A percentile compares a stretch with the other conserved stretches of the same genome.
These are phyloP conservation scores for Lipomyces mesembrius DNA, from an alignment of 805 yeast species.

Conservation along the genomic window DNA sequence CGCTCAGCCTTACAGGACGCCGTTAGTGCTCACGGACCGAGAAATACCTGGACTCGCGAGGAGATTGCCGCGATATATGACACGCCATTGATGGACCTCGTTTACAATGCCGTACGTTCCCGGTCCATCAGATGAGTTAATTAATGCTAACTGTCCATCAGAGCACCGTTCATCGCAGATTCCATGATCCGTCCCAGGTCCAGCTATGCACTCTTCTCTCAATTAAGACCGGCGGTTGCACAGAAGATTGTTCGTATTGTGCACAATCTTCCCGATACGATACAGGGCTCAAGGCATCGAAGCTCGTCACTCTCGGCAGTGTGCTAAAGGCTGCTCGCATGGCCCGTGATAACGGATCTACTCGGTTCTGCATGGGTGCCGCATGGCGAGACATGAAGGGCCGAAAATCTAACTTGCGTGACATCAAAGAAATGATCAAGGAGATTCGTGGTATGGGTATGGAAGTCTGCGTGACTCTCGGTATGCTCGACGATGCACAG, in stretches of 20 bases:
- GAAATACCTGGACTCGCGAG: constrained; percentile 60
- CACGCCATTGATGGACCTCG: constrained; percentile 67
- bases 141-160: neutral
- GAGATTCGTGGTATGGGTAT: constrained; percentile 66
- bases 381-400: constrained; percentile 90
- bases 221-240: constrained; percentile 80
- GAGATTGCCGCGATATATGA: constrained; percentile 65
- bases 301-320: constrained; percentile 62
- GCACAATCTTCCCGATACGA: constrained; percentile 72
- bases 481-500: constrained; percentile 74
- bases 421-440: constrained; percentile 66
- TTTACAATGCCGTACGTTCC: constrained; percentile 51
- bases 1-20: constrained; percentile 18
- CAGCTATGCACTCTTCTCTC: constrained; percentile 77
- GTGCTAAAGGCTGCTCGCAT: constrained; percentile 65
- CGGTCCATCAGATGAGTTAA: neutral
- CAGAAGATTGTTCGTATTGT: constrained; percentile 82
- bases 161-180: constrained; percentile 57
- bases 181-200: constrained; percentile 70
- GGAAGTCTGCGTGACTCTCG: constrained; percentile 81
- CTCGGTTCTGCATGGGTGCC: constrained; percentile 83
- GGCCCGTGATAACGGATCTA: constrained; percentile 72
- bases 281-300: constrained; percentile 74
- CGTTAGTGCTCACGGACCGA: constrained; percentile 19
- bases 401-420: constrained; percentile 66